These are phyloP conservation scores for Lumnitzera littorea DNA, from an alignment of 345 rosid genomes.

Conservation along the genomic window DNA sequence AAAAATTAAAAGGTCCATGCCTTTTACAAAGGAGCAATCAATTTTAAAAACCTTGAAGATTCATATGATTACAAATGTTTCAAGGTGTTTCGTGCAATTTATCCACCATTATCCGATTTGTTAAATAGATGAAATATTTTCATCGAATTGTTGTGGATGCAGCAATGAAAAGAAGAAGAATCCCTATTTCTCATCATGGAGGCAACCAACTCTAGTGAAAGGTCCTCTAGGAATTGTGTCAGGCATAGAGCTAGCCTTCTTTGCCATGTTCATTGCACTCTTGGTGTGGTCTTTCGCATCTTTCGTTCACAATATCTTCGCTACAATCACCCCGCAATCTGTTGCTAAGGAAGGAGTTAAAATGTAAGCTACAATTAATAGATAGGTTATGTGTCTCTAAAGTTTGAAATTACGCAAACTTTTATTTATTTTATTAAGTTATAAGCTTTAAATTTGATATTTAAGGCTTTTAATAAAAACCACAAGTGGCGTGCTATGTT, in stretches of 20 bases:
- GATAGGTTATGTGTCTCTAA: no score
- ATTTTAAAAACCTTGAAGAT: no score
- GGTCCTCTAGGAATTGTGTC: constrained; percentile 46
- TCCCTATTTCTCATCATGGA: constrained; percentile 17
- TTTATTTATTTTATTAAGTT: no score
- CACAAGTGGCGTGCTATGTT: no score
- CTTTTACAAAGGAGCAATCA: no score
- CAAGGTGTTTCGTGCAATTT: no score
- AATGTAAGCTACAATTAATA: background rate
- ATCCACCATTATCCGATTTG: no score
- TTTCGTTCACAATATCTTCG: constrained; percentile 18
- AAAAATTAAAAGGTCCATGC: no score
- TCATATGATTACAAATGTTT: no score
- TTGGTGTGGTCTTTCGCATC: constrained; percentile 31
- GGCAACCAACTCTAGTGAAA: constrained; percentile 27
- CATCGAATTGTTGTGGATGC: background rate
- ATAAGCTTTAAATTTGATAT: no score
- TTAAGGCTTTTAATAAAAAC: no score
- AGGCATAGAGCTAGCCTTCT: constrained; percentile 28
- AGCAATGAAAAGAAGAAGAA: constrained; percentile 3
- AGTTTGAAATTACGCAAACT: no score
- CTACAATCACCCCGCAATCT: background rate
- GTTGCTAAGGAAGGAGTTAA: constrained; percentile 3
- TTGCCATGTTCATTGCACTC: constrained; percentile 26
- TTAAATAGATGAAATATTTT: background rate